Evolutionary conservation across 495 filamentous ascomycete genomes (phyloP), one percentile per base, ranked within the genome.

Genomic region (Aspergillus wentii): DNA sequence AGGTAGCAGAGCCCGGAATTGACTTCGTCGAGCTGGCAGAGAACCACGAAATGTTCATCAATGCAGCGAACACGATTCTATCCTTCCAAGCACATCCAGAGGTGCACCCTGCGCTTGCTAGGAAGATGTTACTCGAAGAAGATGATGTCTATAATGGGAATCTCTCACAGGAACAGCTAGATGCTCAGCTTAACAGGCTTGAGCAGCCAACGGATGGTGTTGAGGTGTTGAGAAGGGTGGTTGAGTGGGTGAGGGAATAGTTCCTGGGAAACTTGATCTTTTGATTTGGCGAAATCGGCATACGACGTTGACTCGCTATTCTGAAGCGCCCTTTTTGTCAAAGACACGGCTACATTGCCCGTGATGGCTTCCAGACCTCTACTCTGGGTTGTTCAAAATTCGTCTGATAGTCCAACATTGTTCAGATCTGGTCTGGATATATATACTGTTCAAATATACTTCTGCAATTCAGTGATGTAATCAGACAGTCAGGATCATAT

Each of bases 281-380:
- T 25, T 25, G 22, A 25, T 25, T 13, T 41, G 32, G 32, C 26
- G 51, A 51, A 51, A 58, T 31, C 49, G 48, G 40, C 55, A 51
- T 4, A 48, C 48, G 19, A 55, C 44, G 38, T 51, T 21, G 30
- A 55, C 54, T 7, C 54, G 51, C 9, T 13, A 4, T 8, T 48
- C 51, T 11, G 30, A 58, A 17, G 54, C 51, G 37, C 50, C 54
- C 1, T 33, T 33, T 10, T 40, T 27, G 21, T 58, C 54, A 16
- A 58, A 38, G 11, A 52, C 35, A n/a, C n/a, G n/a, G n/a, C n/a
- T n/a, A n/a, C n/a, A n/a, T n/a, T n/a, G n/a, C n/a, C n/a, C n/a
- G n/a, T n/a, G n/a, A n/a, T n/a, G n/a, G n/a, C n/a, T n/a, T n/a
- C n/a, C n/a, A n/a, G n/a, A n/a, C n/a, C n/a, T n/a, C n/a, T n/a